A percentile compares a stretch with the other conserved stretches of the same genome.
phyloP scores from a whole-genome alignment of 106 monocot genomes.

The Acorus calamus region DNA sequence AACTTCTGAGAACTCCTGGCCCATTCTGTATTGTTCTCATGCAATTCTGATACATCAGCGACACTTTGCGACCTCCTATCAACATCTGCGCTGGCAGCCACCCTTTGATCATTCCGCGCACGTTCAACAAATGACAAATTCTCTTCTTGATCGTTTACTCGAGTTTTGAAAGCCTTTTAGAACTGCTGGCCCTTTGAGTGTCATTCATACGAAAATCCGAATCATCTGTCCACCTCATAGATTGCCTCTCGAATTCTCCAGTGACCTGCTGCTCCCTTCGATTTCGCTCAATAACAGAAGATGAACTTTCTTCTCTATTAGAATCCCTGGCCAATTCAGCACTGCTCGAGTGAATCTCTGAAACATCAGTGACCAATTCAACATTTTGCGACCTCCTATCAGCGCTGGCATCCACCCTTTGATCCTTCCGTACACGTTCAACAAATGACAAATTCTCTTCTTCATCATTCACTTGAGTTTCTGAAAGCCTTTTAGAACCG shows the following conservation, averaged over 20 bases:
- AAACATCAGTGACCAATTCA: no score
- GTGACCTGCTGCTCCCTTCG: no score
- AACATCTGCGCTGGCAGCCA: background rate
- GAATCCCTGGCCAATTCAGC: no score
- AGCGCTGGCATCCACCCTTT: background rate
- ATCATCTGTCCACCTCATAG: no score
- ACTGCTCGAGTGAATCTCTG: no score
- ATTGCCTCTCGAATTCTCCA: no score
- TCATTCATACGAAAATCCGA: no score
- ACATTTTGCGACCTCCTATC: slow-evolving; percentile 1
- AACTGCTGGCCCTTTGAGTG: no score
- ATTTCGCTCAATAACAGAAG: no score
- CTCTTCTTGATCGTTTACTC: background rate
- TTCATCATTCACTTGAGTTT: background rate
- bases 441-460: background rate
- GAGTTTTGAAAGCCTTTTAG: no score
- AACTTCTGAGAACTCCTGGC: slow-evolving; percentile 1
- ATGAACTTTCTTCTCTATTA: no score
- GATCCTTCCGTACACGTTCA: background rate
- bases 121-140: background rate
- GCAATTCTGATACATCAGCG: slow-evolving; percentile 5
- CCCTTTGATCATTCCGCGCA: slow-evolving; percentile 1
- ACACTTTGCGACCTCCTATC: background rate
- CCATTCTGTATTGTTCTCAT: slow-evolving; percentile 1
- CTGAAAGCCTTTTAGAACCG: no score